These are phyloP conservation scores for Linnemannia zychae DNA, from an alignment of 192 early-diverging fungal genomes.

Conservation along the genomic window DNA sequence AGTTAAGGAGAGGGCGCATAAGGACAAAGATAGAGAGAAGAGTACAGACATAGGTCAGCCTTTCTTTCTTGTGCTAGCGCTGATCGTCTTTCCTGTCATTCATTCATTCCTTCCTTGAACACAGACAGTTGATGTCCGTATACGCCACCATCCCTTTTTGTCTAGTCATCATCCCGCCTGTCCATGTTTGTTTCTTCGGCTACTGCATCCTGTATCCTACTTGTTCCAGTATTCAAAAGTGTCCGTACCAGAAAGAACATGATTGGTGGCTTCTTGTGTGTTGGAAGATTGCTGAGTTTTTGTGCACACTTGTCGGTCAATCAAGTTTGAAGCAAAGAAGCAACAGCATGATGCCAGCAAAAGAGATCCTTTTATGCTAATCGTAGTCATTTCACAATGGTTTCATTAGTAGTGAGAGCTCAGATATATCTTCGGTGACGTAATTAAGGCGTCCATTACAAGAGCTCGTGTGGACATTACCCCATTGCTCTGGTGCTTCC, in stretches of 20 bases:
- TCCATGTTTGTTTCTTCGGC: background rate
- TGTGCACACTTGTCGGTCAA: background rate
- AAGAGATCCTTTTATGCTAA: background rate
- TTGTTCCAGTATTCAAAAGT: background rate
- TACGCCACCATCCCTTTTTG: background rate
- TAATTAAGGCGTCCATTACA: no score
- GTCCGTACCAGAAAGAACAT: conserved; percentile 4
- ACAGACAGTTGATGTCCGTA: background rate
- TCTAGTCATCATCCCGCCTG: background rate
- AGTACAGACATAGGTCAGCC: background rate
- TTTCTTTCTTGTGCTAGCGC: background rate
- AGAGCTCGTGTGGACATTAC: no score
- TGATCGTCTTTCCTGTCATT: background rate
- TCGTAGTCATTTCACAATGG: no score
- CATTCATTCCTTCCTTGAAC: background rate
- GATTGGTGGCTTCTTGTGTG: background rate
- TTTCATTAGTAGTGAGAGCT: no score
- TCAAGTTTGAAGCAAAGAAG: background rate
- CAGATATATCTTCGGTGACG: no score
- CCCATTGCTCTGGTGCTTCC: no score
- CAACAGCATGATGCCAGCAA: no score
- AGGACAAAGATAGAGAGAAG: background rate
- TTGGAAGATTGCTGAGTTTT: background rate
- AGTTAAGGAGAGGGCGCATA: background rate
- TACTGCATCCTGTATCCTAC: no score